Evolutionary conservation across 208 protist species (phyloP).

Genomic region (Plasmodiophora brassicae): DNA sequence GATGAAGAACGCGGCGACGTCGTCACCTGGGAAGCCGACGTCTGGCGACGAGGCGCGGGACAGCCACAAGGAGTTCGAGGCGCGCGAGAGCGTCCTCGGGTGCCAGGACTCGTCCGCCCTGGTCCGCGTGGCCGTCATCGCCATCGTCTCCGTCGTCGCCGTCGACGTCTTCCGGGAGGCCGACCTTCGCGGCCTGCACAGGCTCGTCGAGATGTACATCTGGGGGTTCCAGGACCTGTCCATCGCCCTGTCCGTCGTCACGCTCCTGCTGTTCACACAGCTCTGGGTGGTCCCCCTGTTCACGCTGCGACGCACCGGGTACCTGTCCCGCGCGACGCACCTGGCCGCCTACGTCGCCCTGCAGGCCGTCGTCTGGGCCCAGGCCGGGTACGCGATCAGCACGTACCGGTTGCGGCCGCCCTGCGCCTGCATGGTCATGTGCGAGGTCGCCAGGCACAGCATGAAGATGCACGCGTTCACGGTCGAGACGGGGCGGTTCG

Average conservation of each 20-base stretch:
- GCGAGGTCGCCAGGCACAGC: neutral
- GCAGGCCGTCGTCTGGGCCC: neutral
- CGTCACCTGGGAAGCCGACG: neutral
- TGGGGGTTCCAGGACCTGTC: neutral
- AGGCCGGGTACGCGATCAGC: neutral
- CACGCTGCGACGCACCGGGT: neutral
- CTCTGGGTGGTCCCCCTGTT: neutral
- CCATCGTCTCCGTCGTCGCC: neutral
- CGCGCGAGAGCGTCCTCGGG: neutral
- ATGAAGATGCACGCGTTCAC: neutral
- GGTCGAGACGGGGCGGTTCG: neutral
- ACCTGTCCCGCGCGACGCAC: neutral
- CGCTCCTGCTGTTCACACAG: neutral
- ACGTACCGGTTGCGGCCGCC: neutral
- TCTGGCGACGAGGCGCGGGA: neutral
- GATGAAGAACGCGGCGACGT: no score
- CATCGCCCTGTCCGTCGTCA: neutral
- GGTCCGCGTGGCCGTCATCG: neutral
- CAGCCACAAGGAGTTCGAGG: neutral
- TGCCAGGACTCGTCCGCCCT: neutral
- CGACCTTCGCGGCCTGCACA: neutral
- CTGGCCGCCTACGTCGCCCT: neutral
- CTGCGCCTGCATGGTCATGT: neutral
- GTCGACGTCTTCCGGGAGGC: neutral
- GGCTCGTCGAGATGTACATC: neutral